Evolutionary conservation across 495 filamentous ascomycete genomes (phyloP).

Genomic region (Aspergillus ostianus): DNA sequence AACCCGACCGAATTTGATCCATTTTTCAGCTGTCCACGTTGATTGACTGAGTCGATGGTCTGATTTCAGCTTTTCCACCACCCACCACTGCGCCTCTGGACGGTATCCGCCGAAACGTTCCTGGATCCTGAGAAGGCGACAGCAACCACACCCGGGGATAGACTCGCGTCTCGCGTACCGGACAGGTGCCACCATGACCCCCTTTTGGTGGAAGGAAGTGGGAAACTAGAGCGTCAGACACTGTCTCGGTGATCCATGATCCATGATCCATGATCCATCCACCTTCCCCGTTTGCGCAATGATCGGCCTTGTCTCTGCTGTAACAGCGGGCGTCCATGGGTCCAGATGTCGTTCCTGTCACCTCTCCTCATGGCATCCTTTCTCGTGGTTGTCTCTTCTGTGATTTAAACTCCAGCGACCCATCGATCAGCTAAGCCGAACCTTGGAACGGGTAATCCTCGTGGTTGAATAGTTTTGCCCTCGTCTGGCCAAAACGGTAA

Average conservation of each 20-base stretch:
- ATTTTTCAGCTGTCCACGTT: slow-evolving; percentile 10
- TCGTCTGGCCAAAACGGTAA: no score
- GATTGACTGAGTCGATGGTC: not conserved
- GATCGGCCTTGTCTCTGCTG: not conserved
- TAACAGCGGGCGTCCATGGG: slow-evolving; percentile 4
- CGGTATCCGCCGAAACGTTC: no score
- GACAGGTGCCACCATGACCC: not conserved
- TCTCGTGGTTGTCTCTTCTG: slow-evolving; percentile 12
- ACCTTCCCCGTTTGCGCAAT: not conserved
- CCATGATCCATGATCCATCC: not conserved
- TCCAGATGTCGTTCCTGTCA: slow-evolving; percentile 11
- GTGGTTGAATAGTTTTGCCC: slow-evolving; percentile 3
- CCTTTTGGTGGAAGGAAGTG: no score
- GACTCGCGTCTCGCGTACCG: not conserved
- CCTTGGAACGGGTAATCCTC: slow-evolving; percentile 14
- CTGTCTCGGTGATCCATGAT: not conserved
- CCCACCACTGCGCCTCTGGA: no score
- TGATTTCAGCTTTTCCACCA: not conserved
- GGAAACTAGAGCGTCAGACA: no score
- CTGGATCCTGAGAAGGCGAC: no score
- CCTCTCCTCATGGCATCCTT: slow-evolving; percentile 12
- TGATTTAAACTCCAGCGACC: slow-evolving; percentile 17
- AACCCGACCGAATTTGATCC: slow-evolving; percentile 9
- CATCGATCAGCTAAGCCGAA: slow-evolving; percentile 17
- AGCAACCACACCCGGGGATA: no score